Evolutionary conservation across 768 basidiomycete species (phyloP), one percentile per base, ranked within the genome.

Genomic region (Cystobasidium tubakii): DNA sequence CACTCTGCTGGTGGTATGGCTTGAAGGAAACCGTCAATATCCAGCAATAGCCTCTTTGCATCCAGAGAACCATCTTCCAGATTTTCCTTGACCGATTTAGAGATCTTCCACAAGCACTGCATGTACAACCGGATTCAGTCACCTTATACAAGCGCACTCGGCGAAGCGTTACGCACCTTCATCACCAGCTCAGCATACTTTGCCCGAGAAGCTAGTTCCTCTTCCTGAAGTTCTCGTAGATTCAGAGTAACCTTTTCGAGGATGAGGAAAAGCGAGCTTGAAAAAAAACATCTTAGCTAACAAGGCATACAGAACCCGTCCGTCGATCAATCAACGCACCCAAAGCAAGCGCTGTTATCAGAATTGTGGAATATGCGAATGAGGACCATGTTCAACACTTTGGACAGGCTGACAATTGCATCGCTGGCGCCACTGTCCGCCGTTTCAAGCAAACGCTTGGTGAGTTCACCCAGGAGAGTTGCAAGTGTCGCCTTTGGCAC

Each of bases 361-460:
- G 90, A 89, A 69, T 12, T 92, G 39, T 92, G 90, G 83, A 99
- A 95, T 69, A 96, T 81, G 36, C 94, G 89, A 73, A 99, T 84
- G 75, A 98, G 89, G 73, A 98, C 93, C 91, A 97, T 94, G 81
- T 99, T 99, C 82, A 99, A 94, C 81, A 96, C 98, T 63, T 91
- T 87, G 4, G 92, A 93, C 73, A 98, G 80, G 80, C 98, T 96
- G 80, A 93, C 92, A 50, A 96, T 77, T 25, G 77, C 87, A 79
- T 92, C 89, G 80, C 87, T 87, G 60, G 90, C 86, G 19, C 85
- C 82, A 76, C 88, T 91, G 77, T 93, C 91, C 79, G 98, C 95
- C 33, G 95, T 97, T 80, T 96, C 91, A 23, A 99, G 85, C 25
- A 99, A 85, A 7, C 95, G 88, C 43, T 91, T 81, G 0, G 95